Evolutionary conservation across 2,329 filamentous ascomycete genomes (phyloP).

Genomic region (Pseudogymnoascus sp.): DNA sequence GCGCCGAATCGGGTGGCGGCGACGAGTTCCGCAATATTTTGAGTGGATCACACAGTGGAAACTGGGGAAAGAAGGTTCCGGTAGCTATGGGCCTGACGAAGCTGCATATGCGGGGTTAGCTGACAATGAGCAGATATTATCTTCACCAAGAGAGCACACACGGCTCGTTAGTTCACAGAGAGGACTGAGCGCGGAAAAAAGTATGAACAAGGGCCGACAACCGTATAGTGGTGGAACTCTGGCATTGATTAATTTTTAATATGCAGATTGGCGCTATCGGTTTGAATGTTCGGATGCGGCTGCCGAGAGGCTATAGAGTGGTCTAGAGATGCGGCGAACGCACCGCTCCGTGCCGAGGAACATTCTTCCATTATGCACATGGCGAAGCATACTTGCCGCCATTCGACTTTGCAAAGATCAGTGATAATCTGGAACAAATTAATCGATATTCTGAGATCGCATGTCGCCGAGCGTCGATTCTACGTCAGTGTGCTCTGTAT

Average conservation of each 20-base stretch:
- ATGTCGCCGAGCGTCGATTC: neutral
- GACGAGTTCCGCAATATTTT: neutral
- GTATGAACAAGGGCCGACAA: constrained; percentile 4
- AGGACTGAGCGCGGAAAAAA: constrained; percentile 2
- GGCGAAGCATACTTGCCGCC: neutral
- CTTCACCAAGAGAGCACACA: neutral
- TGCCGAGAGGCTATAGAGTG: neutral
- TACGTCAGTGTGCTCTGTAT: neutral
- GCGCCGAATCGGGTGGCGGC: neutral
- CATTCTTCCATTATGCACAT: neutral
- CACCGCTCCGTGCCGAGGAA: neutral
- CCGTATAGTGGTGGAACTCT: neutral
- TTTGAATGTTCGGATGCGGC: neutral
- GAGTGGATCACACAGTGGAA: neutral
- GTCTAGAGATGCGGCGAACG: neutral
- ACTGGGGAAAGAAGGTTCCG: constrained; percentile 6
- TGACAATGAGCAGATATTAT: neutral
- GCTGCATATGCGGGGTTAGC: neutral
- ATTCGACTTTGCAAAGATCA: neutral
- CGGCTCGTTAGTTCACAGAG: neutral
- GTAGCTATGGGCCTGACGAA: neutral
- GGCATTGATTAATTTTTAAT: constrained; percentile 8
- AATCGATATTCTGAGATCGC: neutral
- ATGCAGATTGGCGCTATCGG: constrained; percentile 3
- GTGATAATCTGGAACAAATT: neutral